phyloP scores from a whole-genome alignment of 345 rosid species.

The Hibiscus syriacus region DNA sequence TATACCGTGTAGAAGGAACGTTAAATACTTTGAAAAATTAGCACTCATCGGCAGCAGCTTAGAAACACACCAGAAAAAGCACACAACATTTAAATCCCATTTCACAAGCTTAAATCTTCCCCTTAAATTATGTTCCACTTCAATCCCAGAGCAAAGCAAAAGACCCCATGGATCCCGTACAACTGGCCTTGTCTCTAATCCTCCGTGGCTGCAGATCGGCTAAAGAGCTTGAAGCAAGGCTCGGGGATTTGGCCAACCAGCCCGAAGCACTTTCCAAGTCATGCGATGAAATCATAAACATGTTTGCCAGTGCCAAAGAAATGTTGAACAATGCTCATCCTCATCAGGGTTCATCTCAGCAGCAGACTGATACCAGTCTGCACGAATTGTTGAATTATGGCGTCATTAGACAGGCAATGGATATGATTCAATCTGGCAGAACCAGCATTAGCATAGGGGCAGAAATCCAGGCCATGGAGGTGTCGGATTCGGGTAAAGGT shows the following conservation, averaged over 20 bases:
- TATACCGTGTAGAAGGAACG: constrained; percentile 1
- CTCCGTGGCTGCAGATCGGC: neutral
- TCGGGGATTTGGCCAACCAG: neutral
- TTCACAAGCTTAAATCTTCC: neutral
- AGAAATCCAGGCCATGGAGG: constrained; percentile 3
- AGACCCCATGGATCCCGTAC: neutral
- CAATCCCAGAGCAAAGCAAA: neutral
- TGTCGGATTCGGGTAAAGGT: too few species aligned
- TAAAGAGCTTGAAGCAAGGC: constrained; percentile 12
- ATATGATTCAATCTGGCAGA: neutral
- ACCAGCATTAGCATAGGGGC: neutral
- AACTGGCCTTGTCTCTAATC: neutral
- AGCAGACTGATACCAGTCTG: neutral
- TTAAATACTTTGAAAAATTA: neutral
- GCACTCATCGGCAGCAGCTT: neutral
- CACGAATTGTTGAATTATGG: neutral
- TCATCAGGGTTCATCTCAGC: too few species aligned
- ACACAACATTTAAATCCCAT: neutral
- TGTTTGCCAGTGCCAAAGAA: neutral
- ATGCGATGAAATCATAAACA: neutral
- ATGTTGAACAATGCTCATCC: neutral
- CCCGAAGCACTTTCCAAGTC: neutral
- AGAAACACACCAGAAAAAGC: neutral
- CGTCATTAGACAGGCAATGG: constrained; percentile 6
- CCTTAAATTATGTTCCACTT: neutral